These are phyloP conservation scores for Sordariomycetes sp. DNA, from an alignment of 2,329 filamentous ascomycete species.

Conservation along the genomic window DNA sequence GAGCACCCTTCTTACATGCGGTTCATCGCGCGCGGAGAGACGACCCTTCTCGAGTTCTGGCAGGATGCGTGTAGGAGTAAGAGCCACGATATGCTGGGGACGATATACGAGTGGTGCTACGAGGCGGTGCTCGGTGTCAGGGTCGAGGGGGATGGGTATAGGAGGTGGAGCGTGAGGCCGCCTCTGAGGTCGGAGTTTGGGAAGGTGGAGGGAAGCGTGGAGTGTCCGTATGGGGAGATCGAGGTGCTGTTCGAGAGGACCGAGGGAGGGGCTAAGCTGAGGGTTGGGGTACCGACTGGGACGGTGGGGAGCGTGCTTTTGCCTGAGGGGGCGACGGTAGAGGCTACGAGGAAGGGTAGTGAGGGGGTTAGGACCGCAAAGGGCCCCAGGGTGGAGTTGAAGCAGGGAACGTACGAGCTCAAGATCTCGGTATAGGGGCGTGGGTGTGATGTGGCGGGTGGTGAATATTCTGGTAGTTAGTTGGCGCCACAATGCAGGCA, in stretches of 20 bases:
- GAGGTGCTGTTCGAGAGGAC: slow-evolving; percentile 9
- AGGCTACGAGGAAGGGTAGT: neutral
- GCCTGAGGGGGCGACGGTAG: neutral
- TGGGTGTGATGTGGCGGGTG: too few relatives aligned
- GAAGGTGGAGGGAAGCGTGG: slow-evolving; percentile 19
- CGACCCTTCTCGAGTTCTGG: slow-evolving; percentile 27
- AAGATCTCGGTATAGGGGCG: too few relatives aligned
- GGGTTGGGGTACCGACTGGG: neutral
- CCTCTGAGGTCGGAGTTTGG: slow-evolving; percentile 24
- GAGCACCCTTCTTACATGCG: slow-evolving; percentile 34
- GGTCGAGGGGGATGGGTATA: slow-evolving; percentile 21
- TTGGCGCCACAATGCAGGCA: too few relatives aligned
- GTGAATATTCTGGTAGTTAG: too few relatives aligned
- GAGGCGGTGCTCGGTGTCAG: slow-evolving; percentile 22
- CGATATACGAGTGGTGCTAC: slow-evolving; percentile 34
- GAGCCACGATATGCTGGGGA: slow-evolving; percentile 33
- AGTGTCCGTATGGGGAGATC: slow-evolving; percentile 23
- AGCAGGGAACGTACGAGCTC: neutral
- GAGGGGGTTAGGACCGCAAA: neutral
- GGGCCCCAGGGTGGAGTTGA: neutral
- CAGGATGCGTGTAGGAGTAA: slow-evolving; percentile 27
- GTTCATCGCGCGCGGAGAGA: slow-evolving; percentile 28
- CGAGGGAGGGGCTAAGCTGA: neutral
- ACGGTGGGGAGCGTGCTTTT: neutral
- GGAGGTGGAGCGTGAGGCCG: slow-evolving; percentile 22